These are phyloP conservation scores for Pyrenochaeta sp. DNA, from an alignment of 2,329 filamentous ascomycete species.

Conservation along the genomic window DNA sequence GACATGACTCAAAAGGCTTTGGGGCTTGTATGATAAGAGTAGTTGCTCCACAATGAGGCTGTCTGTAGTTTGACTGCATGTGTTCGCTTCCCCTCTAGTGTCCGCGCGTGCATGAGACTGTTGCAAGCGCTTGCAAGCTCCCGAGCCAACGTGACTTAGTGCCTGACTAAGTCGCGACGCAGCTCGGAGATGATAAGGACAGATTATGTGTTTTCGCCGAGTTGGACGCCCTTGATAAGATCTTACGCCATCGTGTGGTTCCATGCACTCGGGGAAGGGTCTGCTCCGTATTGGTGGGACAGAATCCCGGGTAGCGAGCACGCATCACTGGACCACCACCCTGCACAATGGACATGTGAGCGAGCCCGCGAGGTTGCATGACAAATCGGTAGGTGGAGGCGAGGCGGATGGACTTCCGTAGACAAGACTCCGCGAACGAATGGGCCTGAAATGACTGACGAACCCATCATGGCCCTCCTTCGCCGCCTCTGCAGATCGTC, in stretches of 20 bases:
- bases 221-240: background rate
- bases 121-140: conserved; percentile 15
- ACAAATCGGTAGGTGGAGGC: conserved; percentile 23
- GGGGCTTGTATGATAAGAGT: conserved; percentile 19
- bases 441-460: too few relatives aligned
- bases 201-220: background rate
- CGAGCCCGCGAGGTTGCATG: conserved; percentile 2
- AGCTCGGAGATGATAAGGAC: conserved; percentile 2
- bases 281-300: too few relatives aligned
- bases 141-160: conserved; percentile 11
- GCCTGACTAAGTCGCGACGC: too few relatives aligned
- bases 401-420: conserved; percentile 26
- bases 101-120: conserved; percentile 27
- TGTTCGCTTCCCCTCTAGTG: conserved; percentile 31
- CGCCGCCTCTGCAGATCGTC: conserved; percentile 16
- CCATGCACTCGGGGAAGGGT: background rate
- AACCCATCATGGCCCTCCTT: too few relatives aligned
- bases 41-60: conserved; percentile 5
- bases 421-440: conserved; percentile 9
- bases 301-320: too few relatives aligned
- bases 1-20: too few relatives aligned
- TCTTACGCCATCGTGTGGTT: background rate
- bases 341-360: conserved; percentile 12
- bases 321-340: conserved; percentile 5
- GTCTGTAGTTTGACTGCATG: conserved; percentile 13